A percentile compares a stretch with the other conserved stretches of the same genome.
These are phyloP conservation scores for Russula olivacea DNA, from an alignment of 768 basidiomycete genomes.

Conservation along the genomic window DNA sequence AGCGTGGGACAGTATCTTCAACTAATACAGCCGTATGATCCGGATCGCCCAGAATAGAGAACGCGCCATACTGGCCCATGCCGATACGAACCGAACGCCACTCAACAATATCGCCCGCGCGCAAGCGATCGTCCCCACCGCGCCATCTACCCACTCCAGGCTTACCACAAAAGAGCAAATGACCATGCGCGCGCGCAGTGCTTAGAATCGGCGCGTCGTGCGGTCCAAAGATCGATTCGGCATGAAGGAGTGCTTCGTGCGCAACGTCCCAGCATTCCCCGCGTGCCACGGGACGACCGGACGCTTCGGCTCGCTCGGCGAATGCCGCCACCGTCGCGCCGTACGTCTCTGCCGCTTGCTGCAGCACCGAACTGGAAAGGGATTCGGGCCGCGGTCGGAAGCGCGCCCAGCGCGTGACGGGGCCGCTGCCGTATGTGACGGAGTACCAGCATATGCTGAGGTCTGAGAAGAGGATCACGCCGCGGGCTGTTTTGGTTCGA, in stretches of 20 bases:
- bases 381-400: conserved; percentile 39
- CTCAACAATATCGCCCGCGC: conserved; percentile 51
- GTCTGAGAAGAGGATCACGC: conserved; percentile 43
- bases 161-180: conserved; percentile 43
- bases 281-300: conserved; percentile 42
- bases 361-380: conserved; percentile 33
- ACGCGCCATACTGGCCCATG: conserved; percentile 16
- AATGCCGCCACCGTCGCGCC: conserved; percentile 45
- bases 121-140: conserved; percentile 46
- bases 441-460: conserved; percentile 46
- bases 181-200: conserved; percentile 48
- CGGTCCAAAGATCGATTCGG: conserved; percentile 36
- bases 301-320: conserved; percentile 41
- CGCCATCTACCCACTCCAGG: conserved; percentile 42
- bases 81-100: conserved; percentile 38
- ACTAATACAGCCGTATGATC: conserved; percentile 53
- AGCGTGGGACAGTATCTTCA: conserved; percentile 34
- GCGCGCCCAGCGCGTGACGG: conserved; percentile 33
- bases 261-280: conserved; percentile 59
- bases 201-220: conserved; percentile 44
- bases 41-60: conserved; percentile 41
- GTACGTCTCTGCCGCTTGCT: conserved; percentile 42
- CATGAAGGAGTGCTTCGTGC: conserved; percentile 42
- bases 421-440: conserved; percentile 35
- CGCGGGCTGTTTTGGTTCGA: conserved; percentile 31